phyloP scores from a whole-genome alignment of 495 filamentous ascomycete genomes.

The Penicillium pancosmium region DNA sequence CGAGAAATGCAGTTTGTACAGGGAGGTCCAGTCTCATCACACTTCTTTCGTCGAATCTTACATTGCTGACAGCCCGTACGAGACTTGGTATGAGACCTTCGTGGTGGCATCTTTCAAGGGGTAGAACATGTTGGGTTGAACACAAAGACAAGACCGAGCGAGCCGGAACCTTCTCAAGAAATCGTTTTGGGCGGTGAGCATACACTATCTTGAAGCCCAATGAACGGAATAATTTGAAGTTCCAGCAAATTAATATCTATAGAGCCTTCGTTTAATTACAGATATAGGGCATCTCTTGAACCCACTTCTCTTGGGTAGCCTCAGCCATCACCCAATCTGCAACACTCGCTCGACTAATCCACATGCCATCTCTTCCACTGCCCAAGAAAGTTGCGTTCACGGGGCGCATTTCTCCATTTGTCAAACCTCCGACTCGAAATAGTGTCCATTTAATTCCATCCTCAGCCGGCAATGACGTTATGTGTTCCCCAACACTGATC shows the following conservation, averaged over 20 bases:
- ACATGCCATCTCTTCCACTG: slow-evolving; percentile 4
- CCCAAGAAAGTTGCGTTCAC: slow-evolving; percentile 7
- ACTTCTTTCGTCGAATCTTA: slow-evolving; percentile 28
- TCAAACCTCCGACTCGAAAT: slow-evolving; percentile 17
- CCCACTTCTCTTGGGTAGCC: slow-evolving; percentile 7
- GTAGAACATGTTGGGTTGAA: background rate
- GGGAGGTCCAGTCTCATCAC: slow-evolving; percentile 22
- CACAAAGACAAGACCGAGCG: background rate
- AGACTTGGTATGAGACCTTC: slow-evolving; percentile 24
- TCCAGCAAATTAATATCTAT: background rate
- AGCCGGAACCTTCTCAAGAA: background rate
- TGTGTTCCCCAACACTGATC: slow-evolving; percentile 7
- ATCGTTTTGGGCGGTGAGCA: background rate
- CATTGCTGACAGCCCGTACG: slow-evolving; percentile 24
- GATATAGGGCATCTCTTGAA: slow-evolving; percentile 8
- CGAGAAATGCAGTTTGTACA: slow-evolving; percentile 20
- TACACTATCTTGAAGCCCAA: background rate
- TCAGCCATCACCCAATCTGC: slow-evolving; percentile 11
- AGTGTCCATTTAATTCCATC: slow-evolving; percentile 10
- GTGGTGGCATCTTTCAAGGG: slow-evolving; percentile 16
- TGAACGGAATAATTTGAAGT: background rate
- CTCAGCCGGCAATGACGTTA: slow-evolving; percentile 6
- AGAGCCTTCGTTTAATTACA: slow-evolving; percentile 3
- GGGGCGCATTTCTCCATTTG: slow-evolving; percentile 2
- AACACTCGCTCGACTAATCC: slow-evolving; percentile 12